A percentile compares a stretch with the other conserved stretches of the same genome.
Conservation (phyloP, 1,284 basidiomycete genomes). For the Fistulinella cinereoalba region DNA sequence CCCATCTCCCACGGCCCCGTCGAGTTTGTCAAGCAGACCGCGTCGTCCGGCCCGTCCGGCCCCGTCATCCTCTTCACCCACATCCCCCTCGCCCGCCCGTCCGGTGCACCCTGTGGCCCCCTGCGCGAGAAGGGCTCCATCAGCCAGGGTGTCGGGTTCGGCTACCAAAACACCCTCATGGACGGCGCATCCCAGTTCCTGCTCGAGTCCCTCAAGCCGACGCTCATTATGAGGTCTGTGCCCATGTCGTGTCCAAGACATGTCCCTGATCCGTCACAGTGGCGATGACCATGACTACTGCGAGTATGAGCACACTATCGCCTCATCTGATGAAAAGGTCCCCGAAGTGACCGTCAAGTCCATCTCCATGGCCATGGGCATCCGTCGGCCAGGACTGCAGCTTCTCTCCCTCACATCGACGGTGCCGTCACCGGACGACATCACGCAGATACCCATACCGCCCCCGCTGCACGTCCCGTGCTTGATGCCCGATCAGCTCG, state of each 20-base stretch:
- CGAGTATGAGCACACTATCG: conserved; percentile 59
- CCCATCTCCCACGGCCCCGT: conserved; percentile 60
- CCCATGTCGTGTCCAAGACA: neutral
- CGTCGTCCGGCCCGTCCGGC: conserved; percentile 35
- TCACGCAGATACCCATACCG: conserved; percentile 26
- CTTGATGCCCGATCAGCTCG: conserved; percentile 64
- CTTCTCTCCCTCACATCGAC: conserved; percentile 70
- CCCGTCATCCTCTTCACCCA: conserved; percentile 76
- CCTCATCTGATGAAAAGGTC: conserved; percentile 34
- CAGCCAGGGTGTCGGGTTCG: conserved; percentile 69
- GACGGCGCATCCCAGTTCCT: conserved; percentile 72
- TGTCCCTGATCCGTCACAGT: conserved; percentile 38
- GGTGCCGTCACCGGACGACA: conserved; percentile 22
- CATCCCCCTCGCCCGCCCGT: conserved; percentile 76
- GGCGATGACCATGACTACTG: conserved; percentile 92
- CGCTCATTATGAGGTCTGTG: conserved; percentile 67
- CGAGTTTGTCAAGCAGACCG: conserved; percentile 67
- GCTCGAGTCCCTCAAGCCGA: conserved; percentile 62
- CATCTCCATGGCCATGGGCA: conserved; percentile 77
- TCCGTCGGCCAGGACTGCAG: conserved; percentile 80
- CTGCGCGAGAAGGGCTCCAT: conserved; percentile 72
- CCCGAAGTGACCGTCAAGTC: conserved; percentile 81
- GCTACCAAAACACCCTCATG: conserved; percentile 81
- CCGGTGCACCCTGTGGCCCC: conserved; percentile 70
- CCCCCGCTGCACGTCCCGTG: conserved; percentile 52